Percentiles rank a stretch among this genome's conserved stretches.
Evolutionary conservation across 345 rosid genomes (phyloP).

Genomic region (Populus deltoides): DNA sequence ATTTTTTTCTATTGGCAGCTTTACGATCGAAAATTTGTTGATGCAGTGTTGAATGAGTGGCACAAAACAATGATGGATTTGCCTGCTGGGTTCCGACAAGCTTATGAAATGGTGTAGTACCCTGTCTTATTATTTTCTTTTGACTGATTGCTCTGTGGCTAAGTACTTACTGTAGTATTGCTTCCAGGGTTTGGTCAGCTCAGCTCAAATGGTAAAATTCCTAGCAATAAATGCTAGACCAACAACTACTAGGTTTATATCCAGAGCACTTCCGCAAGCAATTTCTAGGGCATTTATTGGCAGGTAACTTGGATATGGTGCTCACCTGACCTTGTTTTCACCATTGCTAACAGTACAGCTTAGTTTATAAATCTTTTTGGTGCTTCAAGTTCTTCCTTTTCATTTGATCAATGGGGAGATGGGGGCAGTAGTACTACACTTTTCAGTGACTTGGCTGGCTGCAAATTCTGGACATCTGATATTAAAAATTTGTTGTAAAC

Average conservation of each 20-base stretch:
- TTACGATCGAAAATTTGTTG: conserved; percentile 85
- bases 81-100: conserved; percentile 97
- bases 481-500: not conserved
- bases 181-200: conserved; percentile 92
- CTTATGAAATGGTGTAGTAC: conserved; percentile 78
- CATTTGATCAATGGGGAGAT: not conserved
- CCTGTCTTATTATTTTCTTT: conserved; percentile 6
- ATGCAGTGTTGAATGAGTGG: conserved; percentile 95
- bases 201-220: conserved; percentile 90
- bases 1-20: conserved; percentile 46
- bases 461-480: not conserved
- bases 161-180: conserved; percentile 28
- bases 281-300: conserved; percentile 92
- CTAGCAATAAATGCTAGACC: conserved; percentile 94
- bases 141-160: not conserved
- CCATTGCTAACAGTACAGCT: not conserved
- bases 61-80: conserved; percentile 89
- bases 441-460: not conserved
- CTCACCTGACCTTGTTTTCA: not conserved
- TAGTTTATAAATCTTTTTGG: not conserved
- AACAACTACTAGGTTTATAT: conserved; percentile 71
- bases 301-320: conserved; percentile 49
- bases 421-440: not conserved
- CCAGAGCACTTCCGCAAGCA: conserved; percentile 81
- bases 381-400: not conserved